Base-by-base conservation (phyloP, 1,284 basidiomycete genomes). In the Tetrapyrgos nigripes region DNA sequence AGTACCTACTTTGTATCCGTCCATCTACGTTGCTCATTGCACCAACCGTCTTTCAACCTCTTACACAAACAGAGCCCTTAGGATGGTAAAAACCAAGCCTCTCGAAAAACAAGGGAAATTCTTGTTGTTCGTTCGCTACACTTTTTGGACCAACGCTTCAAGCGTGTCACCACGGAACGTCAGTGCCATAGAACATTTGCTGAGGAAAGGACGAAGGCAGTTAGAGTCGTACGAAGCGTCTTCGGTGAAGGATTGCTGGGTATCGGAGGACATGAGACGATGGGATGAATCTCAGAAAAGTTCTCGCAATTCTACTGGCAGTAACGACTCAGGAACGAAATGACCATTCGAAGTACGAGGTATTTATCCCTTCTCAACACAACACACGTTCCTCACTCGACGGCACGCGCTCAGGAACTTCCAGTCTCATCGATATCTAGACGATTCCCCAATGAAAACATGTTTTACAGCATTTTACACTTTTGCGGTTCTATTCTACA, bases 31-130 rank as follows among this genome's bases (percentile, higher is more conserved):
- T 5, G 11, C 31, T 24, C 50, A 37, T 28, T 21, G 33, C 43
- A 55, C 24, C 11, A 10, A 37, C 54, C 13, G 31, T 23, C 28
- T 37, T 33, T 50, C 50, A 19, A 50, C 33, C 51, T 45, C 31
- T 33, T 33, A 8, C 31, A 33, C 4, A 17, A 40, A 31, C 63
- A 93, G 91, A 46, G 89, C 89, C 28, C 80, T 93, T 31, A 87
- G 91, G 26, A 89, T 92, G 81, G 83, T 85, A 5, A 80, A 76
- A 53, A 79, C 82, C 10, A 93, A 93, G 74, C 89, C 91, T 8
- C 68, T 72, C 1, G 60, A 72, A 6, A 75, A 83, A 0, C 87
- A 81, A 49, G 76, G 80, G 24, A 91, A 86, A 64, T 93, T 92
- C 73, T 75, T 76, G 21, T 79, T 90, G 45, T 84, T 84, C 66